phyloP scores from a whole-genome alignment of 495 filamentous ascomycete genomes.

The Penicillium tannophilum region DNA sequence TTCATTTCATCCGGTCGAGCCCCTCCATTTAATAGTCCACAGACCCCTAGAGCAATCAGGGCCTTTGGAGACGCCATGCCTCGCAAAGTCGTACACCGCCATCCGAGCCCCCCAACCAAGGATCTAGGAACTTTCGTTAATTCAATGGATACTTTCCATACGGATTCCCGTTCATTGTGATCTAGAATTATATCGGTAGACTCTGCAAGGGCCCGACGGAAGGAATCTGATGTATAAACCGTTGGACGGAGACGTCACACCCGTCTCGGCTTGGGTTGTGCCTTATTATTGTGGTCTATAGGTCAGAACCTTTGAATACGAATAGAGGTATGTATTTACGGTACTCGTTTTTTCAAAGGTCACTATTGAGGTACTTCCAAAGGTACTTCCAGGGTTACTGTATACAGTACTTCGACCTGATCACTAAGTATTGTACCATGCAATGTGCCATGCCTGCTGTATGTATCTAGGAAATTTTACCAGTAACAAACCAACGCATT shows the following conservation, averaged over 20 bases:
- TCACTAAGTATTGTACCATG: neutral
- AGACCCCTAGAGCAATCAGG: slow-evolving; percentile 13
- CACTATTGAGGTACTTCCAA: neutral
- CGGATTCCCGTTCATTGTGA: slow-evolving; percentile 23
- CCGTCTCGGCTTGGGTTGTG: slow-evolving; percentile 11
- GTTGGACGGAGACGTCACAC: slow-evolving; percentile 30
- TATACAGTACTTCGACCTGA: neutral
- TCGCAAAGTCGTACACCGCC: slow-evolving; percentile 42
- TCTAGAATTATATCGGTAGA: slow-evolving; percentile 23
- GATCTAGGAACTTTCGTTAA: slow-evolving; percentile 26
- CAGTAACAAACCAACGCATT: neutral
- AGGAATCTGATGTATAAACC: slow-evolving; percentile 36
- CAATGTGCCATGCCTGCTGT: neutral
- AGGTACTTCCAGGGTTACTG: neutral
- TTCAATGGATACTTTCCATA: slow-evolving; percentile 23
- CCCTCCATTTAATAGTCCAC: slow-evolving; percentile 25
- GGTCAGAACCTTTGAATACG: neutral
- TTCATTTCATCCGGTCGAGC: slow-evolving; percentile 6
- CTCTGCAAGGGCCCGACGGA: slow-evolving; percentile 46
- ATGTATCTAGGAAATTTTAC: neutral
- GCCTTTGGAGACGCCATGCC: slow-evolving; percentile 15
- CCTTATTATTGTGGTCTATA: neutral
- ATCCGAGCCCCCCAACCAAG: slow-evolving; percentile 32
- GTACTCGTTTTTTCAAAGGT: neutral
- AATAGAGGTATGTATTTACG: too few relatives aligned